Evolutionary conservation across 2,329 filamentous ascomycete genomes (phyloP), one percentile per base, ranked within the genome.

Genomic region (Aureobasidium sp.): DNA sequence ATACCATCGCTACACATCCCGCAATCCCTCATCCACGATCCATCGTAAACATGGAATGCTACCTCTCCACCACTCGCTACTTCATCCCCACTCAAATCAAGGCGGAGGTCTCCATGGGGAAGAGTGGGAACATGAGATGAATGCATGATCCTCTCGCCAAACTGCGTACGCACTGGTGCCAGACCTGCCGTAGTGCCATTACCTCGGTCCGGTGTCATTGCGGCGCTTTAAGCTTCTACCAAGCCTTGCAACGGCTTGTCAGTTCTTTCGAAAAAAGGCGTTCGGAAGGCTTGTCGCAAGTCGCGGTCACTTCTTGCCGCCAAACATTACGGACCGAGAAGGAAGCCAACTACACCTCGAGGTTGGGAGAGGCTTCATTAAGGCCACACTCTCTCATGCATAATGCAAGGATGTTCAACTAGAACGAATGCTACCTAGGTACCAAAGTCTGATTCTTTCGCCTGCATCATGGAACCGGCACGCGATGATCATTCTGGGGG

Each of bases 171-270:
- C 37, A 17, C 35, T 40, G 49, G 23, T 23, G 35, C 19, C 19
- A 37, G 27, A 55, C 21, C 23, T 55, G 51, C 51, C 43, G 25
- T 55, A 55, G 51, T 11, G 49, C 3, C 35, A 19, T 37, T 19
- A 11, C n/a, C 27, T 17, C 31, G 46, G 25, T 49, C 27, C 53
- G 53, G 53, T 31, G 40, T 57, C 40, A 57, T 57, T 19, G 40
- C 53, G 53, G 53, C 31, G 53, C 53, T 46, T 37, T 46, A 57
- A 57, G 53, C 53, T 46, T 57, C 40, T 37, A 57, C 40, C 40
- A 57, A 57, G 40, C 19, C 27, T 37, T 57, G n/a, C 4, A 46
- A 55, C 43, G 43, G 23, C 23, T 46, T 17, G 25, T 27, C 37
- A 31, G 38, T 37, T 55, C 51, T 54, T 29, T n/a, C 29, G 33